Base-by-base conservation (phyloP, 345 rosid species). In the Aethionema arabicum region DNA sequence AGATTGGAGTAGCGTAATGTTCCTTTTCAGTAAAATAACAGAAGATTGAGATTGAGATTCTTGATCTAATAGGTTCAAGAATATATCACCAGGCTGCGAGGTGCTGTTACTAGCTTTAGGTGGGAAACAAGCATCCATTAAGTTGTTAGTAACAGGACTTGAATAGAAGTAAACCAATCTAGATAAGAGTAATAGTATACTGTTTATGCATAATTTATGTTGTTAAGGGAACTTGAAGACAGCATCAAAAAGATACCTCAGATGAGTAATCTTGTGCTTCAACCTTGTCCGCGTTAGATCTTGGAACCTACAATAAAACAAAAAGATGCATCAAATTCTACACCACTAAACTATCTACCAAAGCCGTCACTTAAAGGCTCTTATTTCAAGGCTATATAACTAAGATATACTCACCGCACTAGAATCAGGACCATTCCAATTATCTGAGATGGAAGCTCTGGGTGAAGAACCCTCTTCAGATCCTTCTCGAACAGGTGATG, bases 391-490 rank as follows among this genome's bases (percentile, higher is more conserved):
- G 44, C 31, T 32, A 40, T 4, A 10, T 9, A 14, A 57, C 56
- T 43, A 45, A 53, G 61, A 54, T 15, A 10, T 5, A 82, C 88
- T 80, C 61, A 87, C 98, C 56, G 77, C 64, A 45, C 85, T 11
- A 49, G 63, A 76, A 39, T 88, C 98, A 33, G 87, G 58, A 65
- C 54, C 68, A 52, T 54, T 72, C 38, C 89, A 83, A 53, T 77
- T 79, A 49, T 84, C 96, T 0, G 90, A 86, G 8, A 86, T 66
- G 7, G 95, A 84, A 43, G 80, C 82, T 51, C 82, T 79, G 3
- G 96, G 98, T 2, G 93, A 78, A 65, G 85, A 81, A 14, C 90
- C 96, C 64, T 91, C 96, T 77, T 88, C 96, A 0, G 95, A 84
- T 5, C 77, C 98, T 79, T 85, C 84, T 14, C 75, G 83, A 68